Evolutionary conservation across 73 alveolate species (phyloP).

Genomic region (Breviolum minutum): DNA sequence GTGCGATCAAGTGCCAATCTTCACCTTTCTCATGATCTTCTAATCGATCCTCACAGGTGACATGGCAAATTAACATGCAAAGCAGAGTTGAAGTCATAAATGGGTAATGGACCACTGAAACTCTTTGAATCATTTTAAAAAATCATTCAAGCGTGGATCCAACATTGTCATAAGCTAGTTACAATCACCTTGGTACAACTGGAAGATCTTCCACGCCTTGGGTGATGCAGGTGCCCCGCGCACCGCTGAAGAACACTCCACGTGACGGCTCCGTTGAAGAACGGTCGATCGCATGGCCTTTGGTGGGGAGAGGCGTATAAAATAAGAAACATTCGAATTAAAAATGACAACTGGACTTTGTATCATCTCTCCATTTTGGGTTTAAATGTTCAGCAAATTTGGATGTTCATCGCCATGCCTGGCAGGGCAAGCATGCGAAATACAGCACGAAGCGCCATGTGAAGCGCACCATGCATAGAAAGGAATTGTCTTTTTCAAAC

Average conservation of each 20-base stretch:
- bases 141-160: background rate
- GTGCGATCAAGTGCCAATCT: conserved; percentile 27
- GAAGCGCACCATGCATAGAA: no score
- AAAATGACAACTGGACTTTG: no score
- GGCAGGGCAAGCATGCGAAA: no score
- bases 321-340: background rate
- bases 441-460: no score
- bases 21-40: background rate
- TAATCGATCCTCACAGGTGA: background rate
- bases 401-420: no score
- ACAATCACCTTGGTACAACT: background rate
- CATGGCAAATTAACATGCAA: background rate
- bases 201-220: background rate
- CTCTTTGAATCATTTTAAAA: no score
- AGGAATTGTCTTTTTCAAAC: no score
- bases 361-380: no score
- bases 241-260: conserved; percentile 24
- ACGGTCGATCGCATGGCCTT: conserved; percentile 8
- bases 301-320: background rate
- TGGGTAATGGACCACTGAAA: no score
- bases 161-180: background rate
- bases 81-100: no score
- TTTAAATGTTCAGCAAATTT: no score
- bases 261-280: background rate
- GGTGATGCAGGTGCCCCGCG: background rate